A percentile compares a stretch with the other conserved stretches of the same genome.
Conservation (phyloP, 768 basidiomycete species). For the Leucogyrophana mollusca region DNA sequence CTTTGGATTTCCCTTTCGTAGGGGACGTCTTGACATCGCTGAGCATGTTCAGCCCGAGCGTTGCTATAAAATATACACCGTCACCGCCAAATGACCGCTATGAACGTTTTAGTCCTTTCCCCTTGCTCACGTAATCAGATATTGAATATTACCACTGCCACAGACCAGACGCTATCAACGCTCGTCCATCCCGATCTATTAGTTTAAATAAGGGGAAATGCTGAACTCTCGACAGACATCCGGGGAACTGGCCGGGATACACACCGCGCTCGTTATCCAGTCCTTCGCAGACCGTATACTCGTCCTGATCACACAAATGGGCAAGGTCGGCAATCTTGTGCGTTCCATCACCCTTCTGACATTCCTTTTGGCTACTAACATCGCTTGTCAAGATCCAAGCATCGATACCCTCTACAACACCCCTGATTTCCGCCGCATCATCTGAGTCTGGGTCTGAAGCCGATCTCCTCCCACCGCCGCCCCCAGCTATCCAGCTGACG, state of each 20-base stretch:
- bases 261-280: slow-evolving; percentile 78
- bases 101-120: too few relatives aligned
- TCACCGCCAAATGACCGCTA: too few relatives aligned
- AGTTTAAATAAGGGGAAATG: slow-evolving; percentile 15
- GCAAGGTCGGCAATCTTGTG: slow-evolving; percentile 88
- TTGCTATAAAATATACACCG: too few relatives aligned
- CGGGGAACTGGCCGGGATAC: slow-evolving; percentile 49
- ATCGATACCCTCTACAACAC: slow-evolving; percentile 62
- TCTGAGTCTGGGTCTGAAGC: slow-evolving; percentile 35
- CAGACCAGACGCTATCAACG: too few relatives aligned
- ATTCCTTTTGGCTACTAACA: background rate
- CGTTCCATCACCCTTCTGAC: slow-evolving; percentile 12
- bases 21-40: slow-evolving; percentile 32
- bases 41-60: slow-evolving; percentile 15
- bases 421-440: slow-evolving; percentile 41
- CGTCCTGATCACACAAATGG: slow-evolving; percentile 87
- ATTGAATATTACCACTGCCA: too few relatives aligned
- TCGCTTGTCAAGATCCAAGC: slow-evolving; percentile 73
- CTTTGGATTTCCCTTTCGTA: slow-evolving; percentile 54
- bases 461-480: slow-evolving; percentile 52
- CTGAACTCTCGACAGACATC: slow-evolving; percentile 40
- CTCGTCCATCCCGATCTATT: too few relatives aligned
- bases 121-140: too few relatives aligned
- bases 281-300: slow-evolving; percentile 77
- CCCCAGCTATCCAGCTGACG: slow-evolving; percentile 71